phyloP scores from a whole-genome alignment of 768 basidiomycete genomes.

The Coprinellus aureogranulatus region DNA sequence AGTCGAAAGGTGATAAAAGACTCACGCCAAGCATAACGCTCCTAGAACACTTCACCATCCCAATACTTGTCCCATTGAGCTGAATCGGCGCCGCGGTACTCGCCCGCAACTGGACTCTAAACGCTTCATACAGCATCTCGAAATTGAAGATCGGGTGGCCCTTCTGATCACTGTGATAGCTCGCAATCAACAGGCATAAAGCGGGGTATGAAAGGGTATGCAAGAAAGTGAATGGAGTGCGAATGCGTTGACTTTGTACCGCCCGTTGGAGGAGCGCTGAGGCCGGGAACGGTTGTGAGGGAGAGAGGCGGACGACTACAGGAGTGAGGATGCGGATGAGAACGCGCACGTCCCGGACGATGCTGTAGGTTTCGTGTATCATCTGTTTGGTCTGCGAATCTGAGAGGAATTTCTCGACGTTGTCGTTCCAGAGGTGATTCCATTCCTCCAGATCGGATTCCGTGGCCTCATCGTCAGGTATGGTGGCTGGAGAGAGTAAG shows the following conservation, averaged over 20 bases:
- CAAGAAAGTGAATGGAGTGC: slow-evolving; percentile 41
- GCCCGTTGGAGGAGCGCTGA: slow-evolving; percentile 41
- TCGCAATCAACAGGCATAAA: slow-evolving; percentile 82
- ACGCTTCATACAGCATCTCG: slow-evolving; percentile 83
- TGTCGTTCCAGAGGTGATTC: slow-evolving; percentile 54
- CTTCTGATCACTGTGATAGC: slow-evolving; percentile 68
- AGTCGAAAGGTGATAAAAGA: slow-evolving; percentile 10
- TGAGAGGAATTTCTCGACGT: slow-evolving; percentile 55
- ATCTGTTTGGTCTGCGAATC: slow-evolving; percentile 44
- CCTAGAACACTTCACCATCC: slow-evolving; percentile 67
- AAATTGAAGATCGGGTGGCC: slow-evolving; percentile 85
- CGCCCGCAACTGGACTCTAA: slow-evolving; percentile 70
- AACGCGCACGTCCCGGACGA: slow-evolving; percentile 59
- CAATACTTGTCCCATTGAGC: slow-evolving; percentile 69
- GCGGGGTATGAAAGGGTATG: slow-evolving; percentile 75
- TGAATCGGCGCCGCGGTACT: slow-evolving; percentile 75
- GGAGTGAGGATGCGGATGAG: slow-evolving; percentile 27
- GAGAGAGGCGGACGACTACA: neutral
- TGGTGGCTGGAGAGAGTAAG: slow-evolving; percentile 6
- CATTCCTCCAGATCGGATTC: slow-evolving; percentile 45
- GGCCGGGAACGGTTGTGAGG: slow-evolving; percentile 51
- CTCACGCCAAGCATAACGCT: slow-evolving; percentile 66
- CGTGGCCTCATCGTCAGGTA: slow-evolving; percentile 18
- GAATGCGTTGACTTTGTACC: slow-evolving; percentile 52
- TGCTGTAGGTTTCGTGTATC: slow-evolving; percentile 58